A percentile compares a stretch with the other conserved stretches of the same genome.
phyloP scores from a whole-genome alignment of 306 rosid genomes.

The Malus sylvestris region DNA sequence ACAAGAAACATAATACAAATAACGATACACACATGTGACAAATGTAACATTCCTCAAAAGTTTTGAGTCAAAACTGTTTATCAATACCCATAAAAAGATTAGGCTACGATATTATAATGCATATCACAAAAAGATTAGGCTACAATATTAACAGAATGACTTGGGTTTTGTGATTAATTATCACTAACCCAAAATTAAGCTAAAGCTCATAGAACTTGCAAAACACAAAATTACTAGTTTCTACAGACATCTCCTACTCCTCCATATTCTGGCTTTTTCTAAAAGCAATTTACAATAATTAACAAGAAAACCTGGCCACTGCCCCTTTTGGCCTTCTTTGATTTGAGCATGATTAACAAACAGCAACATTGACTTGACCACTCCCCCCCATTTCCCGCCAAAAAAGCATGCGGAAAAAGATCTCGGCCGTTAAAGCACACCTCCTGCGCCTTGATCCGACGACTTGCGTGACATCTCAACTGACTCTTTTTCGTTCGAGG shows the following conservation, averaged over 20 bases:
- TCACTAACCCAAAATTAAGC: background rate
- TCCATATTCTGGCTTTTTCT: background rate
- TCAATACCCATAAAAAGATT: background rate
- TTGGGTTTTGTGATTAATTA: background rate
- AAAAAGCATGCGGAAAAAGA: background rate
- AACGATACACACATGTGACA: too few relatives aligned
- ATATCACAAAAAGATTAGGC: background rate
- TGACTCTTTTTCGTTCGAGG: slow-evolving; percentile 34
- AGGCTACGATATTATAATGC: background rate
- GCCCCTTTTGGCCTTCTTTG: background rate
- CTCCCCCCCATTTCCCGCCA: slow-evolving; percentile 12
- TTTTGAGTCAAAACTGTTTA: too few relatives aligned
- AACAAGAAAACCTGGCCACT: background rate
- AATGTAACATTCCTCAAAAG: too few relatives aligned
- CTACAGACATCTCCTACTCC: background rate
- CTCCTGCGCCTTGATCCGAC: slow-evolving; percentile 27
- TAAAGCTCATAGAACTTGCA: background rate
- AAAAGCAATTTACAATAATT: slow-evolving; percentile 27
- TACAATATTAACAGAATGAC: background rate
- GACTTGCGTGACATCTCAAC: slow-evolving; percentile 34
- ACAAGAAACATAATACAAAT: too few relatives aligned
- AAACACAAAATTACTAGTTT: background rate
- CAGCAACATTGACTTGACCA: background rate
- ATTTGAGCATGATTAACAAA: background rate
- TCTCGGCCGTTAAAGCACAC: slow-evolving; percentile 5